Base-by-base conservation (phyloP, 2,329 filamentous ascomycete genomes). In the Arachnomyces sp. region DNA sequence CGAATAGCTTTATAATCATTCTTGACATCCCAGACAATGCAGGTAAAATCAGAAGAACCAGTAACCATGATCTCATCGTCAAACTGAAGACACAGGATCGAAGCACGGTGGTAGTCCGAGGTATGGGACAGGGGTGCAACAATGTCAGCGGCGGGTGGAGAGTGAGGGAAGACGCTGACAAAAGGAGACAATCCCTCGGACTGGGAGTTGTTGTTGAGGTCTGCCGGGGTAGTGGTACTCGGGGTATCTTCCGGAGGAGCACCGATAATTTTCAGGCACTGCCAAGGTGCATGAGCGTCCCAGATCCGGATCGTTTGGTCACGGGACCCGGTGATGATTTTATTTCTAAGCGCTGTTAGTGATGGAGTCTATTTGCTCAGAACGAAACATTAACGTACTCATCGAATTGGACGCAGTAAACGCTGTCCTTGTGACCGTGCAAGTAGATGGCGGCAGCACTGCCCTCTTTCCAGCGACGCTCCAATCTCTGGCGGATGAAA, bases 361-460 rank as follows among this genome's bases (percentile, higher is more conserved):
- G n/a, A n/a, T n/a, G n/a, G n/a, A n/a, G n/a, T n/a, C n/a, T n/a
- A n/a, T n/a, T n/a, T n/a, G n/a, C n/a, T n/a, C n/a, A n/a, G n/a
- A n/a, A n/a, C n/a, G n/a, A n/a, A n/a, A n/a, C n/a, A n/a, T n/a
- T n/a, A 29, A 70, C 81, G 53, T 74, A 88, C 82, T 96, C 90
- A 60, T 98, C 92, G 59, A 96, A 98, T 58, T 98, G 92, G 42
- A 94, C 77, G 63, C 92, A 98, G 66, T 98, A 98, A 42, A 98
- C 93, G 49, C 88, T 95, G 61, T 98, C 92, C 17, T 81, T 81
- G 60, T 98, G 92, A 2, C 92, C 92, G 53, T 92, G 87, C 15
- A 98, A 74, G 61, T 95, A 96, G 41, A 94, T 79, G 0, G 87
- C 82, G 34, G 79, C 81, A 7, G 88, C 85, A 49, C 81, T 80